phyloP scores from a whole-genome alignment of 306 rosid species.

The Vigna radiata region DNA sequence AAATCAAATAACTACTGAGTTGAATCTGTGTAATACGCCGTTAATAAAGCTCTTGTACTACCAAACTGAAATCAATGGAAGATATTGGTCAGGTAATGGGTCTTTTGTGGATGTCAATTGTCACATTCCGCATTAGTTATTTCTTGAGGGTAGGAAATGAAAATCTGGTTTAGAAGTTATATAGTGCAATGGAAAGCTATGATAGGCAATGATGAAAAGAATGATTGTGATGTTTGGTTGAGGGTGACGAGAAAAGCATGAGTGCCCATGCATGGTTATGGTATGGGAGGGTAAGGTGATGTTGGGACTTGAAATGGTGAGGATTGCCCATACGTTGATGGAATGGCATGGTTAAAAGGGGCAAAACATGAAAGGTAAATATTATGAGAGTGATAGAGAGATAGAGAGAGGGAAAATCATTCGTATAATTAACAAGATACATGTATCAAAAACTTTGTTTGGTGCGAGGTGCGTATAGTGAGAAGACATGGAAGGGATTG shows the following conservation, averaged over 20 bases:
- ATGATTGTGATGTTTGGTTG: neutral
- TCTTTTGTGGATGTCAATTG: neutral
- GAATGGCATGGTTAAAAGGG: conserved; percentile 7
- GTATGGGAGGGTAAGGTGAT: conserved; percentile 8
- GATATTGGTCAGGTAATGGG: conserved; percentile 11
- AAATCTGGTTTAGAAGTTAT: neutral
- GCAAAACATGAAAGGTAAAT: conserved; percentile 9
- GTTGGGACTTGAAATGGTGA: conserved; percentile 41
- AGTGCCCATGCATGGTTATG: conserved; percentile 18
- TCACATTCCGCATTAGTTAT: conserved; percentile 4
- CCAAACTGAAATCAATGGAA: neutral
- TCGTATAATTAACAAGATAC: neutral
- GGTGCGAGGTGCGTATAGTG: neutral
- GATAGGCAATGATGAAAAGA: neutral
- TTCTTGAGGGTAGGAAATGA: neutral
- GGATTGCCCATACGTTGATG: conserved; percentile 25
- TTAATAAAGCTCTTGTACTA: neutral
- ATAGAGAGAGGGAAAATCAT: conserved; percentile 13
- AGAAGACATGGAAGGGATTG: conserved; percentile 42
- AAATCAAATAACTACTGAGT: neutral
- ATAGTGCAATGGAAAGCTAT: conserved; percentile 31
- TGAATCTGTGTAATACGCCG: neutral
- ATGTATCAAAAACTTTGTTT: conserved; percentile 11
- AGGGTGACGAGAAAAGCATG: conserved; percentile 20
- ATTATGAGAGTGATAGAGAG: no score